Evolutionary conservation across 2,329 filamentous ascomycete species (phyloP).

Genomic region (Cordyceps cateniannulata): DNA sequence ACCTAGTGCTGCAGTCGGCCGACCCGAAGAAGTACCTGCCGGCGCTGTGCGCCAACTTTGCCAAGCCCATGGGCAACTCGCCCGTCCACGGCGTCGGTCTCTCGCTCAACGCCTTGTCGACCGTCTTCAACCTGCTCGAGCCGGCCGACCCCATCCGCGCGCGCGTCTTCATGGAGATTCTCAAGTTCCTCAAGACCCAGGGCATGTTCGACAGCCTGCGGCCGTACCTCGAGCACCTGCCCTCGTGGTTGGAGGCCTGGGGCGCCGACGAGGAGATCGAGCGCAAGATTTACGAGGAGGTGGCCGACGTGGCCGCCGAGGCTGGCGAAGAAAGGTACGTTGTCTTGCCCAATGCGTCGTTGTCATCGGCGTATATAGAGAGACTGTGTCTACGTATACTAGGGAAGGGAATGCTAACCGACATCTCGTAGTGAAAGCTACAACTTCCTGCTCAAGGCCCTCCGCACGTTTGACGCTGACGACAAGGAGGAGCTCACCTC

Average conservation of each 20-base stretch:
- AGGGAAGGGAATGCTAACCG: neutral
- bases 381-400: neutral
- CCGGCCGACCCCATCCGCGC: slow-evolving; percentile 72
- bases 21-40: slow-evolving; percentile 82
- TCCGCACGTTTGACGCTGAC: slow-evolving; percentile 53
- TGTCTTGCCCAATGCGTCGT: neutral
- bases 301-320: slow-evolving; percentile 74
- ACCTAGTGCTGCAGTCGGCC: slow-evolving; percentile 81
- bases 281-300: slow-evolving; percentile 75
- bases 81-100: slow-evolving; percentile 78
- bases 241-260: slow-evolving; percentile 78
- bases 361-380: neutral
- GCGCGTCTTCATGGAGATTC: slow-evolving; percentile 83
- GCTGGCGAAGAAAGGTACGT: slow-evolving; percentile 70
- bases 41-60: slow-evolving; percentile 82
- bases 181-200: slow-evolving; percentile 71
- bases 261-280: slow-evolving; percentile 73
- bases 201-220: slow-evolving; percentile 77
- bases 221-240: slow-evolving; percentile 75
- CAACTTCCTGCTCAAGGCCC: slow-evolving; percentile 58
- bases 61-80: slow-evolving; percentile 78
- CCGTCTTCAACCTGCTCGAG: slow-evolving; percentile 90
- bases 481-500: slow-evolving; percentile 50
- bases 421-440: slow-evolving; percentile 47
- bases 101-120: slow-evolving; percentile 84